Percentiles rank a stretch among this genome's conserved stretches.
phyloP scores from a whole-genome alignment of 2,329 filamentous ascomycete species.

The Penicillium thymicola region DNA sequence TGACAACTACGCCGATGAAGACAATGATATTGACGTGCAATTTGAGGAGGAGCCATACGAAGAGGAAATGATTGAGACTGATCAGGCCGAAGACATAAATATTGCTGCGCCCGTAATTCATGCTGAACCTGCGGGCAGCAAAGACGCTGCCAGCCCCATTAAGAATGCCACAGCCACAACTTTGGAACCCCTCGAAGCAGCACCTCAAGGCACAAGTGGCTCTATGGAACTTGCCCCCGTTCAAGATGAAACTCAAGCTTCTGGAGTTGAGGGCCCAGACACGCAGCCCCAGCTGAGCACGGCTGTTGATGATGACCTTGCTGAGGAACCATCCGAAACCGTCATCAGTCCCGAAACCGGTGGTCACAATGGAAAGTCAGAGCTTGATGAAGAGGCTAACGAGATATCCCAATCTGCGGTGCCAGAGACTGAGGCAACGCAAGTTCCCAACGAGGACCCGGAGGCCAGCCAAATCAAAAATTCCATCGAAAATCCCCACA shows the following conservation, averaged over 20 bases:
- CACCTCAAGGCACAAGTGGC: slow-evolving; percentile 2
- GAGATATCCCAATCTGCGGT: slow-evolving; percentile 9
- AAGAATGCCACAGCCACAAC: slow-evolving; percentile 5
- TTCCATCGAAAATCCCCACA: slow-evolving; percentile 8
- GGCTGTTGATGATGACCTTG: slow-evolving; percentile 1
- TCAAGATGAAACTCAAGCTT: not conserved
- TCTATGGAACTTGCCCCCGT: not conserved
- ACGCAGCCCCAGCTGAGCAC: not conserved
- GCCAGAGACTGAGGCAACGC: slow-evolving; percentile 1
- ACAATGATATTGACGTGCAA: slow-evolving; percentile 31
- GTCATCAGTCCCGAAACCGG: not conserved
- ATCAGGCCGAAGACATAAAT: slow-evolving; percentile 36
- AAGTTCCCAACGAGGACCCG: slow-evolving; percentile 15
- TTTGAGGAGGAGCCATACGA: slow-evolving; percentile 34
- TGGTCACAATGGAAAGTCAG: not conserved
- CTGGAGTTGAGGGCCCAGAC: not conserved
- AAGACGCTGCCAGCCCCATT: slow-evolving; percentile 4
- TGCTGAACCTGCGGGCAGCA: slow-evolving; percentile 10
- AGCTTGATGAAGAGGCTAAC: slow-evolving; percentile 21
- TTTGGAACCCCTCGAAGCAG: slow-evolving; percentile 2
- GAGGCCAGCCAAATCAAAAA: slow-evolving; percentile 13
- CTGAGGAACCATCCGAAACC: not conserved
- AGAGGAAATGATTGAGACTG: slow-evolving; percentile 41
- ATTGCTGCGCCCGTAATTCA: slow-evolving; percentile 26
- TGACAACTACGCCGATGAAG: slow-evolving; percentile 28